These are phyloP conservation scores for Starmera amethionina DNA, from an alignment of 805 yeast genomes.

Conservation along the genomic window DNA sequence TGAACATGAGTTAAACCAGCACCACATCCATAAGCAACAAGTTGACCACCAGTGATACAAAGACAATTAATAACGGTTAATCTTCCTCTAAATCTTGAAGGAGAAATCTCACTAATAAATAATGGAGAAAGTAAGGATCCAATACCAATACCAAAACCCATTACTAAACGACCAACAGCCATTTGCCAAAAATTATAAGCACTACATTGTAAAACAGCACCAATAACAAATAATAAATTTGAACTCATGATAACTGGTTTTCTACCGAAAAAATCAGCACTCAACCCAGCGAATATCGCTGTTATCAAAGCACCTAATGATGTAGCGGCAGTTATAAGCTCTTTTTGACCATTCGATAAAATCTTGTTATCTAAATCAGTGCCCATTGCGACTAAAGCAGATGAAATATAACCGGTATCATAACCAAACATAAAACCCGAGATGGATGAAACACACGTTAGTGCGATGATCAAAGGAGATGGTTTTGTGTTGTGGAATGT, in stretches of 20 bases:
- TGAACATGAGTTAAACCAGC: slow-evolving; percentile 67
- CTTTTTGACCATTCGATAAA: slow-evolving; percentile 72
- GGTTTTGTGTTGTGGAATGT: slow-evolving; percentile 42
- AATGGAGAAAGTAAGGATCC: slow-evolving; percentile 94
- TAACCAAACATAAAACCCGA: slow-evolving; percentile 97
- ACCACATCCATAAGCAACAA: slow-evolving; percentile 88
- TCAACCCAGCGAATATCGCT: slow-evolving; percentile 65
- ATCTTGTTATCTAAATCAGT: slow-evolving; percentile 53
- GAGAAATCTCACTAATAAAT: slow-evolving; percentile 87
- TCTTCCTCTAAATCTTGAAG: slow-evolving; percentile 84
- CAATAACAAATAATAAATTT: slow-evolving; percentile 71
- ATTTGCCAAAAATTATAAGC: slow-evolving; percentile 80
- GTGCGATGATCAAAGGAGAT: slow-evolving; percentile 50
- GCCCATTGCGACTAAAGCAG: slow-evolving; percentile 82
- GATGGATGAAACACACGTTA: slow-evolving; percentile 74
- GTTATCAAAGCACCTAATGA: slow-evolving; percentile 87
- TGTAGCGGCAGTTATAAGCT: slow-evolving; percentile 88
- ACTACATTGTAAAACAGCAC: slow-evolving; percentile 77
- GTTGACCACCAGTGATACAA: slow-evolving; percentile 91
- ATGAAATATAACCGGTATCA: slow-evolving; percentile 94
- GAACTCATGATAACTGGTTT: slow-evolving; percentile 78
- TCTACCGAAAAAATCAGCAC: slow-evolving; percentile 80
- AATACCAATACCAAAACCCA: slow-evolving; percentile 95
- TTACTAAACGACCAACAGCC: slow-evolving; percentile 83
- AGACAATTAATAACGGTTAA: slow-evolving; percentile 80